A percentile compares a stretch with the other conserved stretches of the same genome.
Conservation (phyloP, 169 alveolate genomes). For the Perkinsus marinus region DNA sequence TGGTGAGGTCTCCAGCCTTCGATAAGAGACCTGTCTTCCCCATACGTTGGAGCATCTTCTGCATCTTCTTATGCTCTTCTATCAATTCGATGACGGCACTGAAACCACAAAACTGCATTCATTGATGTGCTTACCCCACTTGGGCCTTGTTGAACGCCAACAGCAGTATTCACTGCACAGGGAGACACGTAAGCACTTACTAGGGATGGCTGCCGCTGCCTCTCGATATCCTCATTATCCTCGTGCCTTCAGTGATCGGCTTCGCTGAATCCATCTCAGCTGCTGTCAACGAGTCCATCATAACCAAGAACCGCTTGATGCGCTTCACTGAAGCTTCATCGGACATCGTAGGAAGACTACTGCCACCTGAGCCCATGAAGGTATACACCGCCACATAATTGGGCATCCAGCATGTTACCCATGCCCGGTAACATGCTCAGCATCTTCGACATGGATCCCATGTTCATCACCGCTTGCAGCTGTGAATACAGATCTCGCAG, state of each 20-base stretch:
- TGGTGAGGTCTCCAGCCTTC: conserved; percentile 44
- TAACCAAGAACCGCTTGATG: conserved; percentile 60
- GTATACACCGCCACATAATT: not conserved
- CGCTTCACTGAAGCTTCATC: conserved; percentile 69
- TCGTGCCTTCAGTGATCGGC: conserved; percentile 36
- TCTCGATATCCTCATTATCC: conserved; percentile 61
- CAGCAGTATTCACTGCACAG: too few species aligned
- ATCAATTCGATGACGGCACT: conserved; percentile 58
- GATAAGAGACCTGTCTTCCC: conserved; percentile 56
- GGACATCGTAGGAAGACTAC: conserved; percentile 42
- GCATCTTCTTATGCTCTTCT: conserved; percentile 60
- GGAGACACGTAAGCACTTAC: not conserved
- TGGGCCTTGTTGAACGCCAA: too few species aligned
- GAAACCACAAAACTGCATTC: not conserved
- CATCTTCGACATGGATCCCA: conserved; percentile 66
- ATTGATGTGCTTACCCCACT: too few species aligned
- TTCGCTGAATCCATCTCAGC: conserved; percentile 59
- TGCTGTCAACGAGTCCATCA: conserved; percentile 71
- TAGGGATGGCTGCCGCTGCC: conserved; percentile 61
- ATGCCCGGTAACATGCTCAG: conserved; percentile 72
- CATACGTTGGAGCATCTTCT: conserved; percentile 63
- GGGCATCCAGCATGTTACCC: too few species aligned
- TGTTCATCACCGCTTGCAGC: conserved; percentile 60
- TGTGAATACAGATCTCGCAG: conserved; percentile 70
- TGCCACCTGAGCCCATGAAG: not conserved